phyloP scores from a whole-genome alignment of 2,329 filamentous ascomycete genomes.

The Macrophomina pseudophaseolina region DNA sequence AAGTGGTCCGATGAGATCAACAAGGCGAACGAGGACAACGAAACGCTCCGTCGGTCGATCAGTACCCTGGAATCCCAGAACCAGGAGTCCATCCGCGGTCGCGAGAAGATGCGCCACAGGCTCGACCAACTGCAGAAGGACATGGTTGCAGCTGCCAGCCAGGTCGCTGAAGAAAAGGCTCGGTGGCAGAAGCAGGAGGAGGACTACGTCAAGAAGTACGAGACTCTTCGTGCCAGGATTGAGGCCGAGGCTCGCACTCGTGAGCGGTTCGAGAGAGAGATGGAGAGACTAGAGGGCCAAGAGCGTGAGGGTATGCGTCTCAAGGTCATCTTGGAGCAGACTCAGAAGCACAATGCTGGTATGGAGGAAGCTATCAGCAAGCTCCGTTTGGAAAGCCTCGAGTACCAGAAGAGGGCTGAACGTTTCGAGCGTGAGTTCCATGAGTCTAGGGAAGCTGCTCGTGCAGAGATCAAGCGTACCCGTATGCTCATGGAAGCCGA shows the following conservation, averaged over 20 bases:
- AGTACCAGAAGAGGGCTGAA: conserved; percentile 71
- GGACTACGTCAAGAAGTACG: conserved; percentile 59
- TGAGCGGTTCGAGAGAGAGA: conserved; percentile 52
- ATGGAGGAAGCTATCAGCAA: conserved; percentile 63
- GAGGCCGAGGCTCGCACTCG: conserved; percentile 50
- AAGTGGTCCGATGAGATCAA: conserved; percentile 66
- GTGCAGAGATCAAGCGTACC: conserved; percentile 79
- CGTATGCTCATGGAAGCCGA: conserved; percentile 80
- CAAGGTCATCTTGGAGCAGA: conserved; percentile 72
- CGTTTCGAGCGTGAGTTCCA: conserved; percentile 81
- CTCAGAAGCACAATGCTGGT: conserved; percentile 64
- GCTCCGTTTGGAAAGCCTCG: conserved; percentile 69
- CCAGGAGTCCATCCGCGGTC: conserved; percentile 82
- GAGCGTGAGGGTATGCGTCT: conserved; percentile 79
- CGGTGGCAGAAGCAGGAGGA: conserved; percentile 73
- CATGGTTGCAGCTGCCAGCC: conserved; percentile 77
- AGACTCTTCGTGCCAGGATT: conserved; percentile 60
- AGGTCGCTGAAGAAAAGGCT: conserved; percentile 83
- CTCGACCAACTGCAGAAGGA: conserved; percentile 86
- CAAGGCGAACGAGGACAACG: conserved; percentile 60
- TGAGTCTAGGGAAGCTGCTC: conserved; percentile 79
- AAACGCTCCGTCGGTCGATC: conserved; percentile 74
- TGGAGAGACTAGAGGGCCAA: conserved; percentile 54
- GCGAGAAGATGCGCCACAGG: conserved; percentile 82
- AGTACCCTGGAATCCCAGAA: conserved; percentile 77